Conservation (phyloP, 139 green algal species). For the Diplosphaera chodatii region DNA sequence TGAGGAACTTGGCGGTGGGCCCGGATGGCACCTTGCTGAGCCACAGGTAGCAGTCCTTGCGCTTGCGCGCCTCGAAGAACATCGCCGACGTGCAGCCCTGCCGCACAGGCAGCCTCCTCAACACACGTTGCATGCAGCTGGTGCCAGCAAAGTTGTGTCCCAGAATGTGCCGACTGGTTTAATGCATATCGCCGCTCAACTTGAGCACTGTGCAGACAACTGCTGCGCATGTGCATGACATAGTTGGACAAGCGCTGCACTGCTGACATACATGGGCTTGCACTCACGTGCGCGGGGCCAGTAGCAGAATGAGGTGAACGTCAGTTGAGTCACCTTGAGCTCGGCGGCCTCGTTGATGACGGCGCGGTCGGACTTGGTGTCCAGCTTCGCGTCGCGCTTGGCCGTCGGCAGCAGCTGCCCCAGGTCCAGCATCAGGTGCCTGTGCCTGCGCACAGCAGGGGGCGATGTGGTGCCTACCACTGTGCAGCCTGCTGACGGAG, state of each 20-base stretch:
- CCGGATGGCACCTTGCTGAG: conserved; percentile 81
- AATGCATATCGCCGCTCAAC: no score
- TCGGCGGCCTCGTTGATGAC: conserved; percentile 95
- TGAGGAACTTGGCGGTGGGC: conserved; percentile 93
- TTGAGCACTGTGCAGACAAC: no score
- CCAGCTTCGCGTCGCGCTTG: conserved; percentile 96
- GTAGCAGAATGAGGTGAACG: no score
- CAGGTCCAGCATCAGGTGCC: conserved; percentile 93
- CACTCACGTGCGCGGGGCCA: no score
- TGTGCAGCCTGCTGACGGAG: no score
- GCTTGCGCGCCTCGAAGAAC: conserved; percentile 96
- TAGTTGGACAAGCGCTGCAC: no score
- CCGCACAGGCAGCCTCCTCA: neutral
- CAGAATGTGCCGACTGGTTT: no score
- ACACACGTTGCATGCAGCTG: no score
- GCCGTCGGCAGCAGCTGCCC: conserved; percentile 81
- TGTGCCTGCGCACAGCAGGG: conserved; percentile 75
- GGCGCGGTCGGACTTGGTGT: conserved; percentile 83
- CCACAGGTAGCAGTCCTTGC: conserved; percentile 97
- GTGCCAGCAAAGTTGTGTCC: no score
- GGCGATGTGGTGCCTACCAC: no score
- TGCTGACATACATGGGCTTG: no score
- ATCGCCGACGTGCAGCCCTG: conserved; percentile 79
- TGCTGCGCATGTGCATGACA: no score
- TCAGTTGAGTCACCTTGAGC: conserved; percentile 83